These are phyloP conservation scores for Dendrobium nobile DNA, from an alignment of 106 monocot species.

Conservation along the genomic window DNA sequence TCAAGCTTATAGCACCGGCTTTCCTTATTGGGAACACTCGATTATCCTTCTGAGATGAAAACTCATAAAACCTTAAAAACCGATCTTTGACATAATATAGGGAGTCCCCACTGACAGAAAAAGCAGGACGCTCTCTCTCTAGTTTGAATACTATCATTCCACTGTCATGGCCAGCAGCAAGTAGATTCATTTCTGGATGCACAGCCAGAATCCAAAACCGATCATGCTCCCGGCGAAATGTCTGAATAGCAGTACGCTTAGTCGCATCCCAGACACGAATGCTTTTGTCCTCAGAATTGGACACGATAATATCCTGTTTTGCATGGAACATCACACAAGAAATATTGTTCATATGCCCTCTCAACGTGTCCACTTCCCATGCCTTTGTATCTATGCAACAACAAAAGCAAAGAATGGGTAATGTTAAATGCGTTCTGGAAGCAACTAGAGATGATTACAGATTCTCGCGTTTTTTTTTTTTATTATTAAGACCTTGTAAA, in stretches of 20 bases:
- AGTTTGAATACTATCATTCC: slow-evolving; percentile 72
- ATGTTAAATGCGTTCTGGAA: too few relatives aligned
- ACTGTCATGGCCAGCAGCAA: slow-evolving; percentile 72
- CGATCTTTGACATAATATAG: slow-evolving; percentile 58
- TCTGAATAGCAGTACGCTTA: slow-evolving; percentile 51
- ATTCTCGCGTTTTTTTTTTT: too few relatives aligned
- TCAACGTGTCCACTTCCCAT: slow-evolving; percentile 75
- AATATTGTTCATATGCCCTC: slow-evolving; percentile 80
- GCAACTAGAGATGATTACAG: too few relatives aligned
- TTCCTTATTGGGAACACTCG: slow-evolving; percentile 45
- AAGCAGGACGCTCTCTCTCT: slow-evolving; percentile 62
- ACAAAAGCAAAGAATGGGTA: neutral
- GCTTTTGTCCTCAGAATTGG: slow-evolving; percentile 70
- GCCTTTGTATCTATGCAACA: slow-evolving; percentile 51
- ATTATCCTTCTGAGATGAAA: slow-evolving; percentile 52
- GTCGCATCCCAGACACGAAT: slow-evolving; percentile 80
- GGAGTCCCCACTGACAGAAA: slow-evolving; percentile 47
- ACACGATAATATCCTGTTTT: slow-evolving; percentile 66
- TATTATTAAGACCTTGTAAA: neutral
- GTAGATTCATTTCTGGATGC: slow-evolving; percentile 72
- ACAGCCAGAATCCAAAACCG: slow-evolving; percentile 68
- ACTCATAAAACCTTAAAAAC: slow-evolving; percentile 48
- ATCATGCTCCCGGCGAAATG: slow-evolving; percentile 60
- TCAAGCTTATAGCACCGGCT: slow-evolving; percentile 50
- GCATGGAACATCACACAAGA: slow-evolving; percentile 73